phyloP scores from a whole-genome alignment of 2,329 filamentous ascomycete species.

The Endothia cerciana region DNA sequence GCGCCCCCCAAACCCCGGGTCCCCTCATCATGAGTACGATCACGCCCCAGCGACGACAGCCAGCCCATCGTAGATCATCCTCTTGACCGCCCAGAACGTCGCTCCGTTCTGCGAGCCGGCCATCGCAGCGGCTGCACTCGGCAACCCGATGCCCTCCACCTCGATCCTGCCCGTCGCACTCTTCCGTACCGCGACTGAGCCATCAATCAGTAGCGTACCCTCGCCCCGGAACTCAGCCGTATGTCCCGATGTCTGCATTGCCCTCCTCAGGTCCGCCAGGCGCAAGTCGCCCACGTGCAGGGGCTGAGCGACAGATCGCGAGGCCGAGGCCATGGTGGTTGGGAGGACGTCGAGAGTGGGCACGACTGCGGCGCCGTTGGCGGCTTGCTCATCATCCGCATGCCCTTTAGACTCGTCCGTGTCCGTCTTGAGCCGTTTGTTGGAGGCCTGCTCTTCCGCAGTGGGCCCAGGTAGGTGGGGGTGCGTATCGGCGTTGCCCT shows the following conservation, averaged over 20 bases:
- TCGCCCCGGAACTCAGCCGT: slow-evolving; percentile 92
- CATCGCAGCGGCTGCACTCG: slow-evolving; percentile 45
- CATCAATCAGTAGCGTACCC: slow-evolving; percentile 87
- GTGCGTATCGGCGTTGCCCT: slow-evolving; percentile 45
- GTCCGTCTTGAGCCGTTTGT: slow-evolving; percentile 56
- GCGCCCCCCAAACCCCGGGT: background rate
- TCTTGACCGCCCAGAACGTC: slow-evolving; percentile 86
- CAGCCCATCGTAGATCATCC: slow-evolving; percentile 89
- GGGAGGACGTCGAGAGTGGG: slow-evolving; percentile 61
- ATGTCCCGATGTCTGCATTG: slow-evolving; percentile 82
- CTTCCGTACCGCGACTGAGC: slow-evolving; percentile 86
- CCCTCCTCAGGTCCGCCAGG: slow-evolving; percentile 81
- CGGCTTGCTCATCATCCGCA: slow-evolving; percentile 30
- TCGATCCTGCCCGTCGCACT: slow-evolving; percentile 85
- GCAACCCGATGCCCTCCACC: slow-evolving; percentile 75
- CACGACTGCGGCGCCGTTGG: slow-evolving; percentile 37
- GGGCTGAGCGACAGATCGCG: slow-evolving; percentile 78
- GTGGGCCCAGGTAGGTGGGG: slow-evolving; percentile 39
- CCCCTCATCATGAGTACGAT: slow-evolving; percentile 21
- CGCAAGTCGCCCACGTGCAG: slow-evolving; percentile 93
- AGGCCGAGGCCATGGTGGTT: slow-evolving; percentile 67
- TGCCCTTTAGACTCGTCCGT: slow-evolving; percentile 31
- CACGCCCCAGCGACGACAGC: slow-evolving; percentile 83
- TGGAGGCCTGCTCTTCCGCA: slow-evolving; percentile 49
- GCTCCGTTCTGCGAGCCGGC: slow-evolving; percentile 54